Evolutionary conservation across 495 filamentous ascomycete genomes (phyloP).

Genomic region (Articulospora tetracladia): DNA sequence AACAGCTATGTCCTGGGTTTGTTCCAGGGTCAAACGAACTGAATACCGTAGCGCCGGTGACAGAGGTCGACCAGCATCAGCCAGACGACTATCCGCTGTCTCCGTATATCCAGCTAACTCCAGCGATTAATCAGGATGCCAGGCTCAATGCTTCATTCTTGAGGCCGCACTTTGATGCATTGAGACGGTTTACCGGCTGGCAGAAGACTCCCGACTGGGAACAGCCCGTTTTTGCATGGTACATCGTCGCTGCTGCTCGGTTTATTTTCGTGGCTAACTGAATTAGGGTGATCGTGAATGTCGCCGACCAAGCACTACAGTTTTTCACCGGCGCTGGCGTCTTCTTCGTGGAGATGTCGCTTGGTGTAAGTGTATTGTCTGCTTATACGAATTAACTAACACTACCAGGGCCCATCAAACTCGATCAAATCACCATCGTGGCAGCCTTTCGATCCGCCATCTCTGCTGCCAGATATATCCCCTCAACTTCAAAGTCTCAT

Average conservation of each 20-base stretch:
- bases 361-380: conserved; percentile 23
- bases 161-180: conserved; percentile 1
- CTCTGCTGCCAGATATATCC: conserved; percentile 22
- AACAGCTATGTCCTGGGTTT: not conserved
- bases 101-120: conserved; percentile 43
- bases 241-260: conserved; percentile 20
- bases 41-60: not conserved
- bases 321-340: conserved; percentile 42
- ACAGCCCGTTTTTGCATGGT: conserved; percentile 49
- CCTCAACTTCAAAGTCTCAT: conserved; percentile 31
- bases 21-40: not conserved
- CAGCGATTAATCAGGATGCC: conserved; percentile 43
- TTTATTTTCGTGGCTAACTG: not conserved
- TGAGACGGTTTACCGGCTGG: conserved; percentile 27
- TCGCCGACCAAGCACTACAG: conserved; percentile 42
- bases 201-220: conserved; percentile 40
- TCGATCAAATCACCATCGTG: conserved; percentile 26
- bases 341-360: conserved; percentile 45
- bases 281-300: conserved; percentile 42
- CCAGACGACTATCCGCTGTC: conserved; percentile 17
- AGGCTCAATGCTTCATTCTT: conserved; percentile 40
- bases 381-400: not conserved
- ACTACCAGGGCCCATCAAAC: conserved; percentile 18
- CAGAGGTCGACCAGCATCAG: not conserved
- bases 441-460: conserved; percentile 31